These are phyloP conservation scores for Pseudopediastrum boryanum DNA, from an alignment of 139 green algal genomes.

Conservation along the genomic window DNA sequence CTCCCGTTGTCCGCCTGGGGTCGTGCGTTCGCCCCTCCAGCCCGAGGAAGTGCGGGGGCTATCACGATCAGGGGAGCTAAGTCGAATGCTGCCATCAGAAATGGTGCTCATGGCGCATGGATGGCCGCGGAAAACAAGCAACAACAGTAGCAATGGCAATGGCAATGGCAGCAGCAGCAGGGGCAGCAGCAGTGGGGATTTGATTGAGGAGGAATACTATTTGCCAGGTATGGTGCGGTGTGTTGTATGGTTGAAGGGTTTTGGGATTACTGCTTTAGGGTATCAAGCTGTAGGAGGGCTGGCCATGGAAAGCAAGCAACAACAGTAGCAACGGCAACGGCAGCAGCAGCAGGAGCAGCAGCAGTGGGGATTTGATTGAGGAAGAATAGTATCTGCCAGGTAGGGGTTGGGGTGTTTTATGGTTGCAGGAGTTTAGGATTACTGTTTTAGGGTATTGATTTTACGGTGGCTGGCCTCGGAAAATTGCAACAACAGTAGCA, in stretches of 20 bases:
- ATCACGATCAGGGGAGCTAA: constrained; percentile 74
- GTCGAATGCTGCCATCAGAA: constrained; percentile 87
- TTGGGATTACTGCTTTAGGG: too few species aligned
- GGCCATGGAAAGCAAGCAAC: constrained; percentile 55
- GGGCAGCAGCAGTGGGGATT: neutral
- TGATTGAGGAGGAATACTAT: constrained; percentile 60
- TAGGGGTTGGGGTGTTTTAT: too few species aligned
- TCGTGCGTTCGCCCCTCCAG: constrained; percentile 80
- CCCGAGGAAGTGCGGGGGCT: constrained; percentile 85
- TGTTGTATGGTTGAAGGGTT: too few species aligned
- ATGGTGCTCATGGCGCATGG: constrained; percentile 84
- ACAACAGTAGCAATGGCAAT: neutral
- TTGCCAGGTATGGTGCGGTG: constrained; percentile 44
- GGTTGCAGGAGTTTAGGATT: too few species aligned
- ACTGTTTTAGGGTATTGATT: too few species aligned
- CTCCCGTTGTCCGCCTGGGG: constrained; percentile 61
- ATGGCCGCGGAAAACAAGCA: constrained; percentile 60
- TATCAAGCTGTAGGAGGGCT: constrained; percentile 85
- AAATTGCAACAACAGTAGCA: too few species aligned
- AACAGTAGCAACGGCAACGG: neutral
- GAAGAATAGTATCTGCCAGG: too few species aligned
- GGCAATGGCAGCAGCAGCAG: constrained; percentile 18
- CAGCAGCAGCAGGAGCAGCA: neutral
- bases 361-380: too few species aligned
- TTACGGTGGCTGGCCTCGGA: too few species aligned